Evolutionary conservation across 352 stramenopile species (phyloP), one percentile per base, ranked within the genome.

Genomic region (Globisporangium uncinulatum): DNA sequence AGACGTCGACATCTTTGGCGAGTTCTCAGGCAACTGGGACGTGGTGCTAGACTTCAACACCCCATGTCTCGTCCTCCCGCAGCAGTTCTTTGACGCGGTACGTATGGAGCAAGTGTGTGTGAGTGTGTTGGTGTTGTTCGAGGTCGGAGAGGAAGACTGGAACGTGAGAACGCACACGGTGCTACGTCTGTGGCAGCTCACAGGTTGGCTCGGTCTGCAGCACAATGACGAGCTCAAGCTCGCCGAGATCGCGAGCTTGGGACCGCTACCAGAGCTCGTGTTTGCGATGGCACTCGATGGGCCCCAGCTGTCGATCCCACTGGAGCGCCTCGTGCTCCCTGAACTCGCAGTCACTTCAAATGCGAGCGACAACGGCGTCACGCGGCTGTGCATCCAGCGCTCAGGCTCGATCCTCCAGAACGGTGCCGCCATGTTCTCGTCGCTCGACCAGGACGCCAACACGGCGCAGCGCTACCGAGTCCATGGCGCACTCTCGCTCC

Each of bases 11-110:
- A 52, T 86, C 51, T 77, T 89, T 58, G 79, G 75, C 2, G 73
- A 78, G 37, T 74, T 74, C 50, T 73, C 79, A 32, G 70, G 68
- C 37, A 79, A 74, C 50, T 89, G 79, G 79, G 71, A 89, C 41
- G 75, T 72, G 9, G 44, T 67, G 4, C 54, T 89, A 24, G 79
- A 89, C 49, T 80, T 86, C 32, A 83, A 87, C 56, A 44, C 63
- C 0, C 74, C 76, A 6, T 89, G 79, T 39, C 68, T 89, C 17
- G 63, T 70, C 19, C 73, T 89, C 0, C 76, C 79, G 2, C 64
- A 66, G 36, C 73, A 89, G 50, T 87, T 87, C 54, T 89, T 83
- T 45, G 74, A 85, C 44, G 59, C 67, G 54, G 79, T 48, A 48
- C 1, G 79, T 48, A 48, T 0, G 42, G 20, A 44, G 39, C 51